Evolutionary conservation across 2,329 filamentous ascomycete species (phyloP).

Genomic region (Taxawa tesnikishii): DNA sequence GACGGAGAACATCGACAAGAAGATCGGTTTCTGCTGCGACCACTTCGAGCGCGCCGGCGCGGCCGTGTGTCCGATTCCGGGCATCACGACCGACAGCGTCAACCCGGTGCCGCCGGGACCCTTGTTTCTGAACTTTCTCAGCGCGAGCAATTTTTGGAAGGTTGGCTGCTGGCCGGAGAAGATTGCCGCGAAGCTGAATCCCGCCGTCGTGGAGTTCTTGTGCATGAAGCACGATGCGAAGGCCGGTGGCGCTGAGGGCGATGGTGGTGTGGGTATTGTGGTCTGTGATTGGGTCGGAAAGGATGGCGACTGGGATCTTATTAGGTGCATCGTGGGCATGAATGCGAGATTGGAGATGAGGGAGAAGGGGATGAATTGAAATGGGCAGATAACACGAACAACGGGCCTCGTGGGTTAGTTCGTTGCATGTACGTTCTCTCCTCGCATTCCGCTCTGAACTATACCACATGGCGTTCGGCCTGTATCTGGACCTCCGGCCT

Average conservation of each 20-base stretch:
- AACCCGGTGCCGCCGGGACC: conserved; percentile 40
- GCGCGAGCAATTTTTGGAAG: conserved; percentile 89
- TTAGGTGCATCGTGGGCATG: conserved; percentile 80
- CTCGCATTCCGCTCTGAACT: too few species aligned
- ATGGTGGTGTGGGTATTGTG: conserved; percentile 70
- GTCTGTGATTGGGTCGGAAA: conserved; percentile 90
- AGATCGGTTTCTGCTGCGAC: conserved; percentile 60
- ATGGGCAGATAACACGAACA: too few species aligned
- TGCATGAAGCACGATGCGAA: conserved; percentile 39
- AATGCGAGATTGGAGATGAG: conserved; percentile 50
- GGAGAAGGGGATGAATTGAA: conserved; percentile 7
- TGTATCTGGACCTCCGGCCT: too few species aligned
- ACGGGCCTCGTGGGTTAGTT: too few species aligned
- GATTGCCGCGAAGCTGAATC: conserved; percentile 80
- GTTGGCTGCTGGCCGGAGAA: conserved; percentile 84
- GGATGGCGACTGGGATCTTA: conserved; percentile 80
- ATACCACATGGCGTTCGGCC: too few species aligned
- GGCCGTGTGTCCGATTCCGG: conserved; percentile 24
- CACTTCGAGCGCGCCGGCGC: conserved; percentile 60
- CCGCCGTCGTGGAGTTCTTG: conserved; percentile 51
- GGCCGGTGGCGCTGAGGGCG: conserved; percentile 17
- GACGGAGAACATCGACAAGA: conserved; percentile 63
- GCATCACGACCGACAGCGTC: conserved; percentile 23
- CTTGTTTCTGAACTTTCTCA: conserved; percentile 83
- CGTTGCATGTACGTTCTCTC: too few species aligned